Base-by-base conservation (phyloP, 1,284 basidiomycete genomes). In the Boletus sp. region DNA sequence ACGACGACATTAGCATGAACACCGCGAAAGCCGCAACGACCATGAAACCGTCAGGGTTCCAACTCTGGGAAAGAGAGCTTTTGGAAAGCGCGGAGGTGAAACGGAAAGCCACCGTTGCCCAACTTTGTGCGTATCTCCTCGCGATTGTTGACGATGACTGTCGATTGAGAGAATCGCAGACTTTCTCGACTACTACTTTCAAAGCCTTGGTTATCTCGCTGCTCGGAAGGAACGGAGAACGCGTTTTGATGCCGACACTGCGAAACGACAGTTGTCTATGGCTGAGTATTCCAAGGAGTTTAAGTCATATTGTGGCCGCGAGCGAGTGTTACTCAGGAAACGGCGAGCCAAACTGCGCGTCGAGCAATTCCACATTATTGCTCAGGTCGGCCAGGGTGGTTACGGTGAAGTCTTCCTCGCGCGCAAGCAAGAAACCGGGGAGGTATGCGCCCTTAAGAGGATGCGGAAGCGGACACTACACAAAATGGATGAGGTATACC, bases 321-420 rank as follows among this genome's bases (percentile, higher is more conserved):
- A 98, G 77, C 90, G 95, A 37, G 94, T 95, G 5, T 74, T 97
- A 5, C 82, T 98, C n/a, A 84, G 95, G 56, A 90, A 93, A 67
- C 85, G 95, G 25, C 84, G 94, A 48, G 89, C 93, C 23, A 96
- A 97, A 76, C 81, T 97, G 56, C 84, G 87, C 63, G 86, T 97
- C 43, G 91, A 97, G 61, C 90, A 95, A 72, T 97, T 97, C 71
- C 90, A 96, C 71, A 97, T 97, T 74, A 95, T 98, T 67, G 94
- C 94, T 2, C 96, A 98, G 73, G 94, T 98, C 54, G 95, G 96
- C 3, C 96, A 98, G 78, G 96, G 95, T 25, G 95, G 95, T 3
- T 98, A 97, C 77, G 96, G 96, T 13, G 95, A 97, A 66, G 95
- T 98, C 33, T 98, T 91, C 74, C 81, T 98, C 47, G 95, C 96